Evolutionary conservation across 305 asterid species (phyloP), one percentile per base, ranked within the genome.

Genomic region (Fraxinus baroniana): DNA sequence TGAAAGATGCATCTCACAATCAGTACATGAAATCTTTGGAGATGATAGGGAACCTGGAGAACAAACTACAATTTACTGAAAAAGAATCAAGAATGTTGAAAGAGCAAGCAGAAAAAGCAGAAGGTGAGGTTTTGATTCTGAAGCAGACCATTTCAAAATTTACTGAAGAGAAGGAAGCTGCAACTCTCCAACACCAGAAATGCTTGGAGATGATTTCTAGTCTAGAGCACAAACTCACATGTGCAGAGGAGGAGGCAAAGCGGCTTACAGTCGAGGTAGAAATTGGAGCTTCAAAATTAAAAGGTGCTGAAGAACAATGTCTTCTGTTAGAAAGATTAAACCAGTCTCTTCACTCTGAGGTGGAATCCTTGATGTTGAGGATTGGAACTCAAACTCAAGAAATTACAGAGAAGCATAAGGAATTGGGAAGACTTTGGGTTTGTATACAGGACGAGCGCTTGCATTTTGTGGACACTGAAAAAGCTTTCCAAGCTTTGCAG

Each of bases 391-490:
- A 93, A 87, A 87, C 88, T 84, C 94, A 94, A 79, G 98, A 94
- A 86, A 95, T 96, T 71, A 92, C 92, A 0, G 99, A 91, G 87
- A 96, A 93, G 91, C 95, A 94, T 89, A 89, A 91, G 86, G 98
- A 96, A 76, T 78, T 96, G 68, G 98, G 95, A 76, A 88, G 89
- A 41, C 94, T 96, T 41, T 93, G 97, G 98, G 88, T 89, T 80
- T 89, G 97, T 84, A 84, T 97, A 77, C 98, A 92, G 41, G 99
- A 97, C 85, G 98, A 94, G 80, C 88, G 96, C 4, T 82, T 91
- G 86, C 98, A 92, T 39, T 97, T 94, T 83, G 93, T 94, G 70
- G 98, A 95, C 86, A 98, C 98, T 80, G 98, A 97, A 89, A 93
- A 97, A 68, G 98, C 98, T 74, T 97, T 97, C 79, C 97, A 94